phyloP scores from a whole-genome alignment of 208 protist genomes.

The Trypanosoma lewisi region DNA sequence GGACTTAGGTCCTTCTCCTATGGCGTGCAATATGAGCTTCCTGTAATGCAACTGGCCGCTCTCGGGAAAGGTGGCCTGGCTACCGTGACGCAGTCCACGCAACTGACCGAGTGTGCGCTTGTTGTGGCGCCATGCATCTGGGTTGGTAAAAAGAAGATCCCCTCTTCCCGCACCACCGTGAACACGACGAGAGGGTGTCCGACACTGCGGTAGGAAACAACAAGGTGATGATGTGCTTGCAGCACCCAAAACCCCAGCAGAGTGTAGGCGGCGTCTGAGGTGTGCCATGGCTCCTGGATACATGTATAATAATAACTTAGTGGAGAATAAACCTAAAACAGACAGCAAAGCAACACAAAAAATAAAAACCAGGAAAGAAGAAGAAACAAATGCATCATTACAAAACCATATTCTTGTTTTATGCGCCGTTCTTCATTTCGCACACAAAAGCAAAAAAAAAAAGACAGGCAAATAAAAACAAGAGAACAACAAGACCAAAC shows the following conservation, averaged over 20 bases:
- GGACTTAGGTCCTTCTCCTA: slow-evolving; percentile 19
- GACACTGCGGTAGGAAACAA: neutral
- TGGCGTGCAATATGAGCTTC: slow-evolving; percentile 45
- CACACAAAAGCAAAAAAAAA: neutral
- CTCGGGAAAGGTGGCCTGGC: slow-evolving; percentile 58
- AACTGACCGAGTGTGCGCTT: slow-evolving; percentile 23
- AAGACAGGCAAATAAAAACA: neutral
- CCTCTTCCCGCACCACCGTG: slow-evolving; percentile 50
- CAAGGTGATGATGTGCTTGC: neutral
- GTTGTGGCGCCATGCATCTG: slow-evolving; percentile 26
- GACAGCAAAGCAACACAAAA: neutral
- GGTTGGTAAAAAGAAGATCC: slow-evolving; percentile 40
- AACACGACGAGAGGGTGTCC: slow-evolving; percentile 14
- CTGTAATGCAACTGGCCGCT: slow-evolving; percentile 67
- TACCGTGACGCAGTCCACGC: slow-evolving; percentile 46
- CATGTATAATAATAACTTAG: neutral
- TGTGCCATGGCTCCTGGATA: neutral
- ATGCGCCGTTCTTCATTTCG: too few relatives aligned
- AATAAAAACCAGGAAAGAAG: neutral
- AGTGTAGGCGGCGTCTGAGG: neutral
- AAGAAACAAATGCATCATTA: neutral
- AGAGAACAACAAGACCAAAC: neutral
- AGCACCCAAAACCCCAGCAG: neutral
- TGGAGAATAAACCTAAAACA: neutral
- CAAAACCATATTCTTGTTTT: too few relatives aligned